Evolutionary conservation across 2,329 filamentous ascomycete species (phyloP), one percentile per base, ranked within the genome.

Genomic region (Cladosporium sp.): DNA sequence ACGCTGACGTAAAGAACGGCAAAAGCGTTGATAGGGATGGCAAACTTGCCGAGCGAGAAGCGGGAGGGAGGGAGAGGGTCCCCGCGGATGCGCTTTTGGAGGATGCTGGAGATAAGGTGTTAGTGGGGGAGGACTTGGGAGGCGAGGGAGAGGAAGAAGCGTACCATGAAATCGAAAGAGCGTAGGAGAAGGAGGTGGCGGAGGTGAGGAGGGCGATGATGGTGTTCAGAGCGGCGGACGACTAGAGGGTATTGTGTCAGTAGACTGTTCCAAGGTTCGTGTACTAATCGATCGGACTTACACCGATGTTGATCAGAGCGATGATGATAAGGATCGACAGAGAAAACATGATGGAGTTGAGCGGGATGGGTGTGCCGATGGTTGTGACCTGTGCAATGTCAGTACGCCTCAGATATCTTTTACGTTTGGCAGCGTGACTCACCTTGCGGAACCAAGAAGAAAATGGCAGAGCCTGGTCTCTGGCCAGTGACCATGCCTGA

Each of bases 131-230:
- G 2, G 2, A 22, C 6, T 2, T 8, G 20, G 6, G 22, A 25
- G 6, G 24, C 4, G 12, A n/a, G 12, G 5, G 5, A 7, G n/a
- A 15, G 7, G 7, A 10, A 32, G 3, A 3, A 24, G 15, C 49
- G 8, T 52, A 52, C 49, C 69, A 69, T 53, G 70, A 70, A 57
- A 77, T 76, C 20, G 66, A 70, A 49, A 77, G 66, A 40, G 71
- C 65, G 65, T 77, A 78, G 8, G 73, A 73, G 9, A 70, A 71
- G 66, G 76, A 70, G 1, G 73, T 62, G 3, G 70, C 69, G 5
- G 71, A 69, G 10, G 72, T 64, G 48, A 69, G 69, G 12, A 77
- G 68, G 0, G 72, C 74, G 34, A 75, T 71, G 56, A 76, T 65
- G 54, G 70, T 66, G 58, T 72, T 73, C 61, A 65, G 39, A 3